Conservation (phyloP, 2,329 filamentous ascomycete genomes). For the Talaromyces marneffei region DNA sequence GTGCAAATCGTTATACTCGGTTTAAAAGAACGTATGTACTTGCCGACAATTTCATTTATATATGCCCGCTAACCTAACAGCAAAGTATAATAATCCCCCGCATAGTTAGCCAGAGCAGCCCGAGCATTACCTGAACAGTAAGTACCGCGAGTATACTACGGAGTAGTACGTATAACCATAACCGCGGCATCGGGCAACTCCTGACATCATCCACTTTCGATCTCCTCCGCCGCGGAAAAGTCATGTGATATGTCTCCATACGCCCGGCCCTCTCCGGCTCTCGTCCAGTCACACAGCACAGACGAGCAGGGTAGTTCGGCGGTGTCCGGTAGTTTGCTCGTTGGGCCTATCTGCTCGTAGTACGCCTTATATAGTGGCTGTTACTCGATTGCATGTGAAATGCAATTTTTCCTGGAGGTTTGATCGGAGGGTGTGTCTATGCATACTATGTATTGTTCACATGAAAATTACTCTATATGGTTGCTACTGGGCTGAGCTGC, state of each 20-base stretch:
- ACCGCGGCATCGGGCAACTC: slow-evolving; percentile 11
- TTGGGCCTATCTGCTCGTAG: neutral
- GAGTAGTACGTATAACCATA: no score
- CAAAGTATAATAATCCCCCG: neutral
- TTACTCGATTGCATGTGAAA: slow-evolving; percentile 13
- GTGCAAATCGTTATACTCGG: no score
- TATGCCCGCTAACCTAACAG: no score
- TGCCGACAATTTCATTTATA: no score
- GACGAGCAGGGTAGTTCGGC: neutral
- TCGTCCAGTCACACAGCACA: neutral
- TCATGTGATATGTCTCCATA: slow-evolving; percentile 8
- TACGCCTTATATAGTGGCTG: neutral
- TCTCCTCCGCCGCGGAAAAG: slow-evolving; percentile 10
- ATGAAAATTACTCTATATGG: no score
- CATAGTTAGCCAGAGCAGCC: no score
- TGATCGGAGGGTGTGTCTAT: neutral
- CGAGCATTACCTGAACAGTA: no score
- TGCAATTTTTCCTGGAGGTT: neutral
- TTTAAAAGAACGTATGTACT: no score
- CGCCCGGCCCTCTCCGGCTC: slow-evolving; percentile 2
- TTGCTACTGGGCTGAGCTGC: no score
- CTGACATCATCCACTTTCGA: slow-evolving; percentile 1
- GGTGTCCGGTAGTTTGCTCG: neutral
- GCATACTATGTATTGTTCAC: neutral
- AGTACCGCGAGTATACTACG: no score